phyloP scores from a whole-genome alignment of 2,329 filamentous ascomycete species.

The Tetracladium maxilliforme region DNA sequence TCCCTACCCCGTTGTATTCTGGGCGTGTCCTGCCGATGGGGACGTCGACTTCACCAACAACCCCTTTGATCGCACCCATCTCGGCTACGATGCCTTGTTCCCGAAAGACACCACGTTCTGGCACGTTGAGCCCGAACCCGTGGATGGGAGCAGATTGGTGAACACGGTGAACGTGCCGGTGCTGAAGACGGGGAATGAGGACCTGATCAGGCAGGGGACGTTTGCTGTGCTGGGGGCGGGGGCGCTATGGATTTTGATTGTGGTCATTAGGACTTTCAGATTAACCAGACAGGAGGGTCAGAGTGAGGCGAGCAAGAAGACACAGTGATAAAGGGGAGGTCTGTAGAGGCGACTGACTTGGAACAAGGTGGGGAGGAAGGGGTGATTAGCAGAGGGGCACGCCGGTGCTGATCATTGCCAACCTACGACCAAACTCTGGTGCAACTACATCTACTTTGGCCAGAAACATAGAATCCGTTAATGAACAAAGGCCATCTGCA shows the following conservation, averaged over 20 bases:
- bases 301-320: constrained; percentile 5
- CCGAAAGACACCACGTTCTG: constrained; percentile 67
- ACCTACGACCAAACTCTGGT: too few species aligned
- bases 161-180: constrained; percentile 50
- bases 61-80: constrained; percentile 70
- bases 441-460: too few species aligned
- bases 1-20: constrained; percentile 77
- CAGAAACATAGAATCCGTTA: too few species aligned
- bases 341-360: too few species aligned
- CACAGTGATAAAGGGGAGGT: constrained; percentile 1
- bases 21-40: constrained; percentile 63
- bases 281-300: constrained; percentile 2
- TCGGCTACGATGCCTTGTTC: constrained; percentile 82
- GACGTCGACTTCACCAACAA: constrained; percentile 56
- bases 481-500: too few species aligned
- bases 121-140: constrained; percentile 47
- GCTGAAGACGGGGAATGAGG: constrained; percentile 34
- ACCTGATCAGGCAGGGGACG: constrained; percentile 37
- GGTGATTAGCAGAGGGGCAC: too few species aligned
- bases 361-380: too few species aligned
- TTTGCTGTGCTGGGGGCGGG: constrained; percentile 43
- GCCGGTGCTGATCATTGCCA: too few species aligned
- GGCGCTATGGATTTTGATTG: constrained; percentile 55
- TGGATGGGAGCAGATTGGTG: constrained; percentile 22
- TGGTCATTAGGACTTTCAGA: constrained; percentile 8